Conservation (phyloP, 148 eudicot species). For the Vaccinium vitisidaea region DNA sequence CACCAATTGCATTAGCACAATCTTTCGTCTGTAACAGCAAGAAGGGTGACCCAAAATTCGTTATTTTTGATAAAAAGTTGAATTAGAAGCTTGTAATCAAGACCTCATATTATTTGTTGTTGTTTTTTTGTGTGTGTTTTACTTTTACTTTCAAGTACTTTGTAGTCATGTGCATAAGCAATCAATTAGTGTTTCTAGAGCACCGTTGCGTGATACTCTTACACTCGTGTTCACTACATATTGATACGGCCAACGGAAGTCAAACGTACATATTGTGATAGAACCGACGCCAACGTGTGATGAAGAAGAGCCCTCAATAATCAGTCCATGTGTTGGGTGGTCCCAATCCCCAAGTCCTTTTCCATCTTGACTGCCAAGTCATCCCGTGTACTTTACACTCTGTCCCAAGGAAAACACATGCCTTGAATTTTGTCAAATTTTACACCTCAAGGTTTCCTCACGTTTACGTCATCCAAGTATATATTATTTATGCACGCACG, state of each 20-base stretch:
- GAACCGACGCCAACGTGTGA: too few relatives aligned
- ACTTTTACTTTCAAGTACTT: background rate
- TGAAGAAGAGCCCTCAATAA: too few relatives aligned
- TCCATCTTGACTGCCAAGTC: background rate
- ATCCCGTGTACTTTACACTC: background rate
- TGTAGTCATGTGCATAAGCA: background rate
- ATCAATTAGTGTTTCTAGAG: background rate
- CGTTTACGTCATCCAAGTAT: slow-evolving; percentile 18
- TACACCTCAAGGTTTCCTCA: slow-evolving; percentile 31
- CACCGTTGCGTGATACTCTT: background rate
- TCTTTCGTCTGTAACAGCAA: background rate
- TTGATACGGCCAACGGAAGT: background rate
- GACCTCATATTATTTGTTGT: background rate
- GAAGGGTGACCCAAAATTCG: background rate
- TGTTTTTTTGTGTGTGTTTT: too few relatives aligned
- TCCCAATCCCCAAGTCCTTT: background rate
- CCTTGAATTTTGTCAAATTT: background rate
- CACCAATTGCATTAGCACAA: background rate
- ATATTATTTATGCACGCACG: background rate
- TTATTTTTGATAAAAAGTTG: background rate
- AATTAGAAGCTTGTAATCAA: background rate
- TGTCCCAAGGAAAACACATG: background rate
- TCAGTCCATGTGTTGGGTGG: background rate
- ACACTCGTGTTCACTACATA: too few relatives aligned
- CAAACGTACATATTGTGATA: too few relatives aligned